Evolutionary conservation across 805 yeast genomes (phyloP).

Genomic region (Kurtzmaniella fragi): DNA sequence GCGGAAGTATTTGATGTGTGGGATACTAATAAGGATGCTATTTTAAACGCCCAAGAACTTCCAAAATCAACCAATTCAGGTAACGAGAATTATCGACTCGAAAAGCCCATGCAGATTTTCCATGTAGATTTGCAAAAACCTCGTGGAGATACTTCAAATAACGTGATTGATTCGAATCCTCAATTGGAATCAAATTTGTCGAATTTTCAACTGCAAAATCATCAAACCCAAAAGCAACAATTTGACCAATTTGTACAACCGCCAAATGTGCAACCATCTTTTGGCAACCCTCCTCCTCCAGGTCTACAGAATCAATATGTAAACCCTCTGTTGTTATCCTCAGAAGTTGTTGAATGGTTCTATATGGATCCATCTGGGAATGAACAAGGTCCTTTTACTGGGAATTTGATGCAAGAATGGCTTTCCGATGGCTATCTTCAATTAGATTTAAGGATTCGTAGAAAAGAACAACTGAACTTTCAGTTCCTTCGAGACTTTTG

Average conservation of each 20-base stretch:
- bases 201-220: not conserved
- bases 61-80: not conserved
- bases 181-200: not conserved
- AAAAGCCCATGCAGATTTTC: conserved; percentile 28
- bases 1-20: conserved; percentile 52
- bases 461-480: conserved; percentile 50
- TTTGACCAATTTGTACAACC: conserved; percentile 13
- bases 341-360: conserved; percentile 55
- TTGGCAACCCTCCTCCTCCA: not conserved
- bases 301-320: not conserved
- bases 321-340: conserved; percentile 17
- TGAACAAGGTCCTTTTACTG: conserved; percentile 80
- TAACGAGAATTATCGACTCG: conserved; percentile 25
- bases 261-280: conserved; percentile 8
- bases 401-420: conserved; percentile 77
- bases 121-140: conserved; percentile 28
- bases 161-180: conserved; percentile 3
- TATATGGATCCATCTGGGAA: conserved; percentile 67
- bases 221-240: conserved; percentile 6
- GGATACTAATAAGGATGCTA: conserved; percentile 27
- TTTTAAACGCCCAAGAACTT: conserved; percentile 9
- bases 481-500: conserved; percentile 51
- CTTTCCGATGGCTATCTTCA: conserved; percentile 54
- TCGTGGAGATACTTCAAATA: conserved; percentile 1
- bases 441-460: conserved; percentile 49